These are phyloP conservation scores for Tolypocladium pustulatum DNA, from an alignment of 2,329 filamentous ascomycete genomes.

Conservation along the genomic window DNA sequence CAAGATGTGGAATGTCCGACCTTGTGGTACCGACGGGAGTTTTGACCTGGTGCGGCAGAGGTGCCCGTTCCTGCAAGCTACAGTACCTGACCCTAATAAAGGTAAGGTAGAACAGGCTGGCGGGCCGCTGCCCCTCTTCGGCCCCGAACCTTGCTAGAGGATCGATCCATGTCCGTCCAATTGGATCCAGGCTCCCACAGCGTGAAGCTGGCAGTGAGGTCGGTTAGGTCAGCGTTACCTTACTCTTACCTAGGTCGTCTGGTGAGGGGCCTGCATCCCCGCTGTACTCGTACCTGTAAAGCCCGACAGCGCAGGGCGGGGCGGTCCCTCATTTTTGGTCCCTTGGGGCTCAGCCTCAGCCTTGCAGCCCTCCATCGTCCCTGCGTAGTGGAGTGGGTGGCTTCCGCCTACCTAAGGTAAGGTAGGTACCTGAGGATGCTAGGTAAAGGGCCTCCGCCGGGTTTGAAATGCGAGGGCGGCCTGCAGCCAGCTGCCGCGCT, in stretches of 20 bases:
- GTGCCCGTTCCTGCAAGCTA: no score
- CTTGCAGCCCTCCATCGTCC: neutral
- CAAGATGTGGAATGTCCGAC: no score
- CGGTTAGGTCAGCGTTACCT: neutral
- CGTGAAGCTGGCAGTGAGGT: neutral
- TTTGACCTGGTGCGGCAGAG: no score
- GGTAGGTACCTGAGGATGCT: no score
- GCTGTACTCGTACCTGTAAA: neutral
- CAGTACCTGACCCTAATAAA: no score
- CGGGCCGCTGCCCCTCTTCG: neutral
- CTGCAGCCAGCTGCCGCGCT: neutral
- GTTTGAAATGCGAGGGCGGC: neutral
- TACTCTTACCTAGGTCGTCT: no score
- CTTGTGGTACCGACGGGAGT: no score
- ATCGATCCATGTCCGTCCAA: no score
- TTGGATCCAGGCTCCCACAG: no score
- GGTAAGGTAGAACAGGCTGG: no score
- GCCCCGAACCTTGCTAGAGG: neutral
- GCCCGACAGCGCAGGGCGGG: neutral
- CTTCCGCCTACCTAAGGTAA: no score
- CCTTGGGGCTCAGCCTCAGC: neutral
- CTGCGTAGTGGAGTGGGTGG: neutral
- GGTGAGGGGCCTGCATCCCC: neutral
- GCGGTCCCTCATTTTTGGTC: neutral
- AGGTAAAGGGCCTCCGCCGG: no score